Evolutionary conservation across 495 filamentous ascomycete species (phyloP), one percentile per base, ranked within the genome.

Genomic region (Aspergillus campestris): DNA sequence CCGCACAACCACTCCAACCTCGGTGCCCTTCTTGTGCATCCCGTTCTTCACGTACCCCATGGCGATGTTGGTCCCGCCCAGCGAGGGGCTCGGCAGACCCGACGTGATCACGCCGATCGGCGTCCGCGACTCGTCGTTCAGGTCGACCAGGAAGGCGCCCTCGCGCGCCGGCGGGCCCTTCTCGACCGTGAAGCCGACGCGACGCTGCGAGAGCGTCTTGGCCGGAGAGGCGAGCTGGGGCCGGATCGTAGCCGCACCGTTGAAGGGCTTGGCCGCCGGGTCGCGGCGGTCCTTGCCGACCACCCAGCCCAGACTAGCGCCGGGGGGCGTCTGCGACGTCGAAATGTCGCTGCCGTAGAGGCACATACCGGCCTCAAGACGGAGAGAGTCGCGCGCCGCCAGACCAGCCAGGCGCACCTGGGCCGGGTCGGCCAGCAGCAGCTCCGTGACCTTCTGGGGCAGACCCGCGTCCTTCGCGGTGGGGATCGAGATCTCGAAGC

Each of bases 311-410:
- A 98, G 73, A 3, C 78, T 80, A 4, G 81, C 92, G 65, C 88
- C 84, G 14, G 87, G 87, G 2, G 94, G 92, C 5, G 94, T 95
- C 14, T 84, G 95, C 3, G 72, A 70, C 48, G 94, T 94, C 57
- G 94, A 80, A 36, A 98, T 78, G 66, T 98, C 92, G 62, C 95
- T 89, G n/a, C 92, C 92, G 70, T 97, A 97, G 18, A 97, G 78
- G 65, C 88, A 97, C 90, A 98, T 91, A 40, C 92, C 92, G 0
- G 94, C 92, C 66, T 98, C 92, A 7, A 98, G 79, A 12, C 92
- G 80, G 48, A 98, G 77, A 52, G 83, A 92, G 64, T 98, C 94
- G 45, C 92, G 78, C 5, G 92, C 89, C 4, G 89, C 92, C 1
- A 98, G 74, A 9, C 92, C 92, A 15, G 90, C 88, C 7, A 96